Evolutionary conservation across 331 rosid genomes (phyloP).

Genomic region (Spiraea crenata): DNA sequence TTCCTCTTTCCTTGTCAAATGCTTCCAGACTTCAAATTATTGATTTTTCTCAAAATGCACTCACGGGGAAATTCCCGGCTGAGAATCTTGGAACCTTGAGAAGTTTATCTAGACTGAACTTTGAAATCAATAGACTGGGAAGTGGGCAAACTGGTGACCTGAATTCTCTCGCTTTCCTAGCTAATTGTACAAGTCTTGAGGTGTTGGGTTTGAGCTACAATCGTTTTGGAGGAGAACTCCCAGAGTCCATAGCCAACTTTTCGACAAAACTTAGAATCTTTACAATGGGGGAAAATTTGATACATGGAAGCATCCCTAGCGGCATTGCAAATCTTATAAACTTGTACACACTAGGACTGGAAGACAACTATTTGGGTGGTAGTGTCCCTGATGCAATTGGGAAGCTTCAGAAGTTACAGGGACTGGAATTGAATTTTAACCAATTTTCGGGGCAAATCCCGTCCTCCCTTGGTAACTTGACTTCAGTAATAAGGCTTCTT

Average conservation of each 20-base stretch:
- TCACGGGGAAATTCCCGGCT: slow-evolving; percentile 31
- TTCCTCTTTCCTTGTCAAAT: slow-evolving; percentile 47
- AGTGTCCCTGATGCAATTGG: background rate
- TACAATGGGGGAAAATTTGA: fast-evolving
- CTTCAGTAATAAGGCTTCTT: background rate
- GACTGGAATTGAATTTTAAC: fast-evolving
- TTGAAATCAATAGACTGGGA: background rate
- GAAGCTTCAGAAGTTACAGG: background rate
- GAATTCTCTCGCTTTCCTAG: background rate
- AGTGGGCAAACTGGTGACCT: background rate
- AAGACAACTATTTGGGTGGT: background rate
- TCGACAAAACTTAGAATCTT: background rate
- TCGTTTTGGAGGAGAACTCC: background rate
- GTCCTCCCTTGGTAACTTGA: background rate
- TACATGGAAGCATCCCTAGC: background rate
- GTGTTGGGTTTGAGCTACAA: fast-evolving
- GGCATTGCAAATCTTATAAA: background rate
- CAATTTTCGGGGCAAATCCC: background rate
- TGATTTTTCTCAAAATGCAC: slow-evolving; percentile 34
- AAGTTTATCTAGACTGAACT: slow-evolving; percentile 2
- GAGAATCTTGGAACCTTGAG: slow-evolving; percentile 36
- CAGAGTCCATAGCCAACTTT: background rate
- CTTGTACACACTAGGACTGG: fast-evolving
- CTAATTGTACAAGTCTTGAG: background rate
- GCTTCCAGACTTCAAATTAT: slow-evolving; percentile 31